A percentile compares a stretch with the other conserved stretches of the same genome.
Conservation (phyloP, 2,329 filamentous ascomycete genomes). For the Harringtonia lauricola region DNA sequence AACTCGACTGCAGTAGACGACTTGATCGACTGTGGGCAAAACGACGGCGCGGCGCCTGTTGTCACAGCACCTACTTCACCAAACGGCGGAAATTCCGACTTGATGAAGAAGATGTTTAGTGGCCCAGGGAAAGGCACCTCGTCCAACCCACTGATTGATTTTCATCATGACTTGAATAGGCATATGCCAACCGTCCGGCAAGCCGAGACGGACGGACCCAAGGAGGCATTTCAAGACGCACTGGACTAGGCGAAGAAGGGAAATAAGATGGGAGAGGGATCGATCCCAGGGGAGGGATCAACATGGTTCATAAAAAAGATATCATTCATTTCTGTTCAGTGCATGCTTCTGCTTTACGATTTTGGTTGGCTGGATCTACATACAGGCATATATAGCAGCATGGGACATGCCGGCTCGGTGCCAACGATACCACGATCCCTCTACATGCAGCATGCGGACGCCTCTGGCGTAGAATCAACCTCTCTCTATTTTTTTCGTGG, state of each 20-base stretch:
- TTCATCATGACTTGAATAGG: slow-evolving; percentile 43
- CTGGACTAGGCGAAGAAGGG: neutral
- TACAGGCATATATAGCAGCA: too few relatives aligned
- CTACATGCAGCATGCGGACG: too few relatives aligned
- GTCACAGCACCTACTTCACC: neutral
- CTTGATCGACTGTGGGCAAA: slow-evolving; percentile 48
- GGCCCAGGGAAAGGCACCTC: slow-evolving; percentile 31
- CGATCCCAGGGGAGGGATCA: neutral
- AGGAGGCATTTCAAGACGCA: slow-evolving; percentile 20
- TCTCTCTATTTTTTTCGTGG: too few relatives aligned
- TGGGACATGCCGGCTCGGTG: too few relatives aligned
- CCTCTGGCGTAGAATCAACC: too few relatives aligned
- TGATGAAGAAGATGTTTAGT: slow-evolving; percentile 34
- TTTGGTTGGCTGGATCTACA: neutral
- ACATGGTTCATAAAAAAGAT: neutral
- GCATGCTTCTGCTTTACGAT: neutral
- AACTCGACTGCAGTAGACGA: slow-evolving; percentile 20
- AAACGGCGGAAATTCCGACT: slow-evolving; percentile 12
- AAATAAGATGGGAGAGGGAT: neutral
- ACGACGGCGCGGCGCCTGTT: slow-evolving; percentile 16
- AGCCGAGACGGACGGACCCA: slow-evolving; percentile 23
- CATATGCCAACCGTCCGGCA: slow-evolving; percentile 29
- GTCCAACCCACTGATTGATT: slow-evolving; percentile 43
- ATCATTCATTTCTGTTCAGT: neutral
- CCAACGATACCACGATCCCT: too few relatives aligned